Evolutionary conservation across 1,284 basidiomycete genomes (phyloP).

Genomic region (Cutaneotrichosporon sp.): DNA sequence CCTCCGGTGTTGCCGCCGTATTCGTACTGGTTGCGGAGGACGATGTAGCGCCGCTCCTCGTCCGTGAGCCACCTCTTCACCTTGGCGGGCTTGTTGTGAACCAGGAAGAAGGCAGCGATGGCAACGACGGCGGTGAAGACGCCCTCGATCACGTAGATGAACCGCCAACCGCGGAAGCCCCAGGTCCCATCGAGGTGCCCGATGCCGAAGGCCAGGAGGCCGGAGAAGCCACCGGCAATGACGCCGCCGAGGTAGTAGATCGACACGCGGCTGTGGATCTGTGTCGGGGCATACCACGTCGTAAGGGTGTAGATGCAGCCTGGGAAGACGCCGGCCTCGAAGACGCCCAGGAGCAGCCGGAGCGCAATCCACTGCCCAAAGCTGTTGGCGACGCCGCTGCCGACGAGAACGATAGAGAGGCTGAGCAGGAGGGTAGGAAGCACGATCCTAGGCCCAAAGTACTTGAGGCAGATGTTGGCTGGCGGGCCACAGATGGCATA

Average conservation of each 20-base stretch:
- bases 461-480: too few relatives aligned
- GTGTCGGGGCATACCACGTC: slow-evolving; percentile 50
- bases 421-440: slow-evolving; percentile 30
- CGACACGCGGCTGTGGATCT: slow-evolving; percentile 43
- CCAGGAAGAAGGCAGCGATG: slow-evolving; percentile 45
- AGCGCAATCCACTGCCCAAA: slow-evolving; percentile 25
- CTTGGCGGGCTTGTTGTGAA: slow-evolving; percentile 49
- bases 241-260: slow-evolving; percentile 29
- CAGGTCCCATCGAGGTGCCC: slow-evolving; percentile 35
- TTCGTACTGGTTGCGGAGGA: too few relatives aligned
- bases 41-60: slow-evolving; percentile 30
- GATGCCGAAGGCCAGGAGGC: slow-evolving; percentile 47
- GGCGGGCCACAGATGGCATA: slow-evolving; percentile 10
- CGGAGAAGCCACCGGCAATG: slow-evolving; percentile 47
- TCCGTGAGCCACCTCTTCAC: slow-evolving; percentile 45
- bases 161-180: slow-evolving; percentile 42
- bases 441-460: slow-evolving; percentile 18
- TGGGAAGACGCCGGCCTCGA: slow-evolving; percentile 51
- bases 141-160: slow-evolving; percentile 53
- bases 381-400: slow-evolving; percentile 4
- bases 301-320: slow-evolving; percentile 47
- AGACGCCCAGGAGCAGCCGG: slow-evolving; percentile 30
- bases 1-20: too few relatives aligned
- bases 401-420: slow-evolving; percentile 20
- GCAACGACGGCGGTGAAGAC: slow-evolving; percentile 44